phyloP scores from a whole-genome alignment of 805 yeast genomes.

The Hanseniaspora singularis region DNA sequence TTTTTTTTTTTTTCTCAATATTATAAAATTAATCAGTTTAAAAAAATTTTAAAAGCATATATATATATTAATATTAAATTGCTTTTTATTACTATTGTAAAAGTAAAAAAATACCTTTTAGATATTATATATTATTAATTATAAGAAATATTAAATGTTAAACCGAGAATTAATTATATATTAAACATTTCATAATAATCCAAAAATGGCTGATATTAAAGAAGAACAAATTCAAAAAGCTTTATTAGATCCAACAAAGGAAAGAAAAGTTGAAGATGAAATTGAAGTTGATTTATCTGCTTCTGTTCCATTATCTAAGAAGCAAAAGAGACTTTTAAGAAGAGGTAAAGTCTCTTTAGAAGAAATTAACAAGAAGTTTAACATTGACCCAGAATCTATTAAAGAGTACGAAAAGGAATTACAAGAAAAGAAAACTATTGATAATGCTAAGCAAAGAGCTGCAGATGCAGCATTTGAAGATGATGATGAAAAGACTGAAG shows the following conservation, averaged over 20 bases:
- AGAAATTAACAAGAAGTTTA: constrained; percentile 36
- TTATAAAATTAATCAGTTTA: too few species aligned
- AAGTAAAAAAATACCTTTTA: too few species aligned
- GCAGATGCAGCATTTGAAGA: constrained; percentile 23
- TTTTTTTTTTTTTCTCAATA: too few species aligned
- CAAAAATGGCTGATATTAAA: constrained; percentile 1
- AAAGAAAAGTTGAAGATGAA: constrained; percentile 37
- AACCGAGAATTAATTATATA: too few species aligned
- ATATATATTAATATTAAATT: too few species aligned
- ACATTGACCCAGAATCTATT: constrained; percentile 30
- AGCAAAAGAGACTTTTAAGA: constrained; percentile 76
- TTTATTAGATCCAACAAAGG: constrained; percentile 28
- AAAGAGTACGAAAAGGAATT: constrained; percentile 32
- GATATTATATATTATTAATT: too few species aligned
- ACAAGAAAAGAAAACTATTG: constrained; percentile 20
- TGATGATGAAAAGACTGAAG: constrained; percentile 27
- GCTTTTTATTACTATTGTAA: too few species aligned
- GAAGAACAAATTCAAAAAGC: constrained; percentile 24
- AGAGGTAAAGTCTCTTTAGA: constrained; percentile 58
- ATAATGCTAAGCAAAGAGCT: constrained; percentile 18
- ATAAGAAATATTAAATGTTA: too few species aligned
- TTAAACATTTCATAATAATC: too few species aligned
- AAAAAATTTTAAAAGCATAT: too few species aligned
- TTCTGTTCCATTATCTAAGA: constrained; percentile 77
- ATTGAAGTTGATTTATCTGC: constrained; percentile 57